Conservation (phyloP, 495 filamentous ascomycete species). For the Acidiella bohemica region DNA sequence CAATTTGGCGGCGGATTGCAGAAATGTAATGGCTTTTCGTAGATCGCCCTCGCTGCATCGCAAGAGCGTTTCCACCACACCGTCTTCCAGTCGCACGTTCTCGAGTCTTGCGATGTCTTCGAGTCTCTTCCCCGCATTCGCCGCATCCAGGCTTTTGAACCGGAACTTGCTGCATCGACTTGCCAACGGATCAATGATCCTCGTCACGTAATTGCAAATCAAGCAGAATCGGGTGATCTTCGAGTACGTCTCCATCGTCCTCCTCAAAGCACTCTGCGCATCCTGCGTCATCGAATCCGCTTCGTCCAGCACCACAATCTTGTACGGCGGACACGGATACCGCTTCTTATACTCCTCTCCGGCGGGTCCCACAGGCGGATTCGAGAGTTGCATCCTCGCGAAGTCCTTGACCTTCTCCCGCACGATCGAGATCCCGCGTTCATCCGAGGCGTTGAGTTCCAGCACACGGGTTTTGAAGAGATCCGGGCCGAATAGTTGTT, state of each 20-base stretch:
- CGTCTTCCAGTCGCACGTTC: conserved; percentile 57
- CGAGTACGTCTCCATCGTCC: conserved; percentile 96
- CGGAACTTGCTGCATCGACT: conserved; percentile 91
- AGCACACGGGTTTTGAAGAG: conserved; percentile 88
- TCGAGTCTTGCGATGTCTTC: conserved; percentile 70
- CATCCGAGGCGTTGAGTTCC: conserved; percentile 96
- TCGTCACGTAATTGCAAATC: conserved; percentile 95
- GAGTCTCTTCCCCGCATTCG: conserved; percentile 58
- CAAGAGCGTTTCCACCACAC: conserved; percentile 70
- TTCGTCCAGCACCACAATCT: conserved; percentile 95
- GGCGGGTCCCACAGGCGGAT: conserved; percentile 45
- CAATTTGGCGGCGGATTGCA: conserved; percentile 79
- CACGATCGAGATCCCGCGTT: conserved; percentile 92
- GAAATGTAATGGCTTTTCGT: conserved; percentile 86
- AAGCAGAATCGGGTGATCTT: conserved; percentile 95
- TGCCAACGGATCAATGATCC: conserved; percentile 93
- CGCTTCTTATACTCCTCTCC: conserved; percentile 50
- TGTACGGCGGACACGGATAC: conserved; percentile 94
- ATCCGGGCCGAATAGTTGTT: conserved; percentile 93
- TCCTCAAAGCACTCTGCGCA: conserved; percentile 77
- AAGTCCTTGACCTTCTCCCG: conserved; percentile 99
- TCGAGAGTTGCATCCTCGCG: conserved; percentile 81
- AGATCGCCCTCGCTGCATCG: conserved; percentile 85
- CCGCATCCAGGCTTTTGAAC: conserved; percentile 88
- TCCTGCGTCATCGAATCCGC: conserved; percentile 99